Evolutionary conservation across 768 basidiomycete genomes (phyloP).

Genomic region (Xerocomus brunneocitrinus): DNA sequence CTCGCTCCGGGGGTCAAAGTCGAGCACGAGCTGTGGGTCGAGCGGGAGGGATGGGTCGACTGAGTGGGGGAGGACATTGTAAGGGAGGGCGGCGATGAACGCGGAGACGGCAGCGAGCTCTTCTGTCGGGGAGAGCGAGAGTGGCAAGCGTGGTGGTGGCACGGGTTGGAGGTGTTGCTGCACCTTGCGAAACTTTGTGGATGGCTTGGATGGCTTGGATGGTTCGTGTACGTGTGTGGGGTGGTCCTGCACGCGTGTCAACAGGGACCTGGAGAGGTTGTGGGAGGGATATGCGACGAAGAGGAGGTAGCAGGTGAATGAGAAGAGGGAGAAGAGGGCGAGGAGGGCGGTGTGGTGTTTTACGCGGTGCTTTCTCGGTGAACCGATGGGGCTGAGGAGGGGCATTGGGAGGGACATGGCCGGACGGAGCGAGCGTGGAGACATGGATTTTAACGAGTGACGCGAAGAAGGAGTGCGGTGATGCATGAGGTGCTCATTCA

Average conservation of each 20-base stretch:
- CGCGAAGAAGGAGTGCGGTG: slow-evolving; percentile 25
- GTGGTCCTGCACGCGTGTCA: slow-evolving; percentile 21
- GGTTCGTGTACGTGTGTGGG: slow-evolving; percentile 7
- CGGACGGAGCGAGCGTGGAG: too few relatives aligned
- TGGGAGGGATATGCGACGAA: slow-evolving; percentile 44
- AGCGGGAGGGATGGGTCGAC: slow-evolving; percentile 63
- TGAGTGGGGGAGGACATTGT: slow-evolving; percentile 65
- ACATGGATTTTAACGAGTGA: slow-evolving; percentile 16
- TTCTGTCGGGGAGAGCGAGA: slow-evolving; percentile 48
- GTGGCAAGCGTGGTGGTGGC: slow-evolving; percentile 30
- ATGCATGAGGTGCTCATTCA: slow-evolving; percentile 17
- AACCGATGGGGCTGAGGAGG: slow-evolving; percentile 19
- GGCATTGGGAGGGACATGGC: slow-evolving; percentile 32
- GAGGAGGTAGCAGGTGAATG: slow-evolving; percentile 53
- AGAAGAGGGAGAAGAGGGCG: slow-evolving; percentile 48
- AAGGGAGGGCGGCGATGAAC: slow-evolving; percentile 68
- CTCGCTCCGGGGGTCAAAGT: slow-evolving; percentile 71
- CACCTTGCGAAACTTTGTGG: slow-evolving; percentile 2
- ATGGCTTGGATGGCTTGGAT: slow-evolving; percentile 27
- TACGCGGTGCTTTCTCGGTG: slow-evolving; percentile 32
- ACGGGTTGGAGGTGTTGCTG: slow-evolving; percentile 8
- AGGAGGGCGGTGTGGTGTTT: slow-evolving; percentile 52
- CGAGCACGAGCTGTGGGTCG: slow-evolving; percentile 77
- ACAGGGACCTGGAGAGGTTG: slow-evolving; percentile 33
- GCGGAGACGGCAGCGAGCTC: slow-evolving; percentile 73